Percentiles rank a stretch among this genome's conserved stretches.
phyloP scores from a whole-genome alignment of 2,329 filamentous ascomycete species.

The Aspergillus sp. region DNA sequence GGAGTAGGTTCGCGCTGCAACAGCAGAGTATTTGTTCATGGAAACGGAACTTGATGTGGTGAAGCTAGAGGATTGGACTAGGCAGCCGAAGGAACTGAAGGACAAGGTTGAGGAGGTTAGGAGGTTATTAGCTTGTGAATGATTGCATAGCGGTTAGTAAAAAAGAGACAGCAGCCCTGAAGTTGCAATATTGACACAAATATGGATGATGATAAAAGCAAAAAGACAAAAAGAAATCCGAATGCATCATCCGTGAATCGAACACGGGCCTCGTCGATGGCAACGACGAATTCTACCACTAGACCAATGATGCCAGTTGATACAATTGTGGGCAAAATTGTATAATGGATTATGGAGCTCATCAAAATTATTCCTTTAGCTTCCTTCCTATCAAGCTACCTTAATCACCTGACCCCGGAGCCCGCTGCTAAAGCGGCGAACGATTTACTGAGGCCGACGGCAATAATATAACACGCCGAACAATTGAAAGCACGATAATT shows the following conservation, averaged over 20 bases:
- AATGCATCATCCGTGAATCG: slow-evolving; percentile 53
- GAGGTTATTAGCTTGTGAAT: slow-evolving; percentile 22
- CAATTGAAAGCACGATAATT: slow-evolving; percentile 5
- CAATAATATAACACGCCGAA: slow-evolving; percentile 6
- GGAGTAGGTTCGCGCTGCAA: slow-evolving; percentile 39
- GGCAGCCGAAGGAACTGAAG: slow-evolving; percentile 40
- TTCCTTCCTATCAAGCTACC: background rate
- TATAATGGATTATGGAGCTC: background rate
- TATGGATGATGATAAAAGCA: background rate
- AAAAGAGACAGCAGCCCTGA: background rate
- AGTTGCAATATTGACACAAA: slow-evolving; percentile 1
- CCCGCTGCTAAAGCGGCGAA: slow-evolving; percentile 18
- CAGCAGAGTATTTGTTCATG: slow-evolving; percentile 44
- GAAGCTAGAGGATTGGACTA: slow-evolving; percentile 43
- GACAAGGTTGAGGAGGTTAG: slow-evolving; percentile 36
- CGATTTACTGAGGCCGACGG: slow-evolving; percentile 5
- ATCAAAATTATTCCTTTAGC: background rate
- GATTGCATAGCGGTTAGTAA: background rate
- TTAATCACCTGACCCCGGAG: slow-evolving; percentile 5
- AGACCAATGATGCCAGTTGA: slow-evolving; percentile 47
- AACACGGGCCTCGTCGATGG: slow-evolving; percentile 53
- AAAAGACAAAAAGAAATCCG: slow-evolving; percentile 25
- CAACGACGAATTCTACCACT: slow-evolving; percentile 53
- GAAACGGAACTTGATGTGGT: slow-evolving; percentile 36
- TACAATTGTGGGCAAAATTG: background rate